Percentiles rank a stretch among this genome's conserved stretches.
Evolutionary conservation across 108 stramenopile genomes (phyloP).

Genomic region (Cafeteria roenbergensis): DNA sequence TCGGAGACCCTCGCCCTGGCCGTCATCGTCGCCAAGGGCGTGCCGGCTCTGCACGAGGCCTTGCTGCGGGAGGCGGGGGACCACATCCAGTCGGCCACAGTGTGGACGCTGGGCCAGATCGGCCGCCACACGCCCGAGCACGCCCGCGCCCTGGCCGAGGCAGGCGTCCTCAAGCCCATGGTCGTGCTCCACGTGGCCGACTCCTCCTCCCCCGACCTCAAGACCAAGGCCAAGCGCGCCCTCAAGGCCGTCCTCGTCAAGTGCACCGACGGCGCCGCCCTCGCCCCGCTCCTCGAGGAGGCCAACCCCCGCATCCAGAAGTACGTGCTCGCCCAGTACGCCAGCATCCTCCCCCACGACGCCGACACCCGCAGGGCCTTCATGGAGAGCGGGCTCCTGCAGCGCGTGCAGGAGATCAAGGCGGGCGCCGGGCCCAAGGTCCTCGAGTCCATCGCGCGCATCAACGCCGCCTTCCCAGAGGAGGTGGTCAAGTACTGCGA

Average conservation of each 20-base stretch:
- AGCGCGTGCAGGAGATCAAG: conserved; percentile 50
- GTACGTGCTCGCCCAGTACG: conserved; percentile 57
- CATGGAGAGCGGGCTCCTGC: conserved; percentile 47
- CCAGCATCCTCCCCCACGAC: conserved; percentile 50
- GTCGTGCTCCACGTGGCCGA: conserved; percentile 51
- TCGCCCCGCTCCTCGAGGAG: conserved; percentile 51
- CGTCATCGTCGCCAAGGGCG: conserved; percentile 65
- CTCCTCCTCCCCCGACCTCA: conserved; percentile 42
- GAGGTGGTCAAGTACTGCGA: conserved; percentile 56
- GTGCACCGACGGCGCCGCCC: conserved; percentile 50
- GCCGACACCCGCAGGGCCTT: conserved; percentile 48
- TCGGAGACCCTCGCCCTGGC: conserved; percentile 55
- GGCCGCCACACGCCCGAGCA: conserved; percentile 55
- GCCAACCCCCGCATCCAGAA: conserved; percentile 51
- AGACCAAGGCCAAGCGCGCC: conserved; percentile 49
- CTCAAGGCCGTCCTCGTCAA: conserved; percentile 54
- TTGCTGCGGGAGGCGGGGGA: conserved; percentile 51
- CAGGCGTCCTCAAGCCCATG: conserved; percentile 47
- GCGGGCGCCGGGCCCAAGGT: conserved; percentile 53
- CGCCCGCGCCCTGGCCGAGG: conserved; percentile 49
- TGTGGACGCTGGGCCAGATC: conserved; percentile 54
- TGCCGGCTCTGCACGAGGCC: conserved; percentile 67
- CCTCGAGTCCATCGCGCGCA: conserved; percentile 42
- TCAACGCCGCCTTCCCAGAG: conserved; percentile 53
- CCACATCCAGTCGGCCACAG: conserved; percentile 55